phyloP scores from a whole-genome alignment of 2,329 filamentous ascomycete species.

The Pyricularia sp. region DNA sequence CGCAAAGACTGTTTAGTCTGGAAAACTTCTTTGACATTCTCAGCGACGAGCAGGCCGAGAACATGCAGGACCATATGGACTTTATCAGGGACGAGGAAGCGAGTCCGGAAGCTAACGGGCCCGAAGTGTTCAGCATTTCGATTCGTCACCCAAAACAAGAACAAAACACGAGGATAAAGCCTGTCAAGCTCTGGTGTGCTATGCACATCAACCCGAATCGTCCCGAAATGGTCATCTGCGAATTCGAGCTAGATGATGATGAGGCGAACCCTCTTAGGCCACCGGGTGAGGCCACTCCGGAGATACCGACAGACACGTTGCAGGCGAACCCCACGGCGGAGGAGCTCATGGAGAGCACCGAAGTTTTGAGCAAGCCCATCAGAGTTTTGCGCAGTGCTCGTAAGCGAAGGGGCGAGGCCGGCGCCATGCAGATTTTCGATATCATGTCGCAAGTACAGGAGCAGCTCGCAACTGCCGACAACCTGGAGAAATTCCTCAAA shows the following conservation, averaged over 20 bases:
- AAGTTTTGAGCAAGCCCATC: slow-evolving; percentile 63
- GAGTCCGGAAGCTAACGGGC: slow-evolving; percentile 62
- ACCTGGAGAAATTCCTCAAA: slow-evolving; percentile 62
- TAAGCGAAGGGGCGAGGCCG: slow-evolving; percentile 63
- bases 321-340: slow-evolving; percentile 58
- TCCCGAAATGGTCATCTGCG: slow-evolving; percentile 64
- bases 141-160: slow-evolving; percentile 37
- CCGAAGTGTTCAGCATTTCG: slow-evolving; percentile 73
- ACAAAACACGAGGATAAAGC: slow-evolving; percentile 34
- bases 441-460: slow-evolving; percentile 89
- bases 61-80: slow-evolving; percentile 73
- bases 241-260: slow-evolving; percentile 80
- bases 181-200: slow-evolving; percentile 72
- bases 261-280: slow-evolving; percentile 53
- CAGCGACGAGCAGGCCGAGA: slow-evolving; percentile 71
- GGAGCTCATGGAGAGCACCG: slow-evolving; percentile 63
- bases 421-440: slow-evolving; percentile 81
- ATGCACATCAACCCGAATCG: slow-evolving; percentile 62
- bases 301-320: slow-evolving; percentile 60
- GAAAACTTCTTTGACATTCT: slow-evolving; percentile 73
- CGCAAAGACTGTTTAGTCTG: slow-evolving; percentile 60
- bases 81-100: slow-evolving; percentile 75
- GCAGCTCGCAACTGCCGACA: slow-evolving; percentile 61
- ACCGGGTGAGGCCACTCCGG: slow-evolving; percentile 42
- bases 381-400: slow-evolving; percentile 62